Evolutionary conservation across 495 filamentous ascomycete species (phyloP).

Genomic region (Penicillium dipodomyicola): DNA sequence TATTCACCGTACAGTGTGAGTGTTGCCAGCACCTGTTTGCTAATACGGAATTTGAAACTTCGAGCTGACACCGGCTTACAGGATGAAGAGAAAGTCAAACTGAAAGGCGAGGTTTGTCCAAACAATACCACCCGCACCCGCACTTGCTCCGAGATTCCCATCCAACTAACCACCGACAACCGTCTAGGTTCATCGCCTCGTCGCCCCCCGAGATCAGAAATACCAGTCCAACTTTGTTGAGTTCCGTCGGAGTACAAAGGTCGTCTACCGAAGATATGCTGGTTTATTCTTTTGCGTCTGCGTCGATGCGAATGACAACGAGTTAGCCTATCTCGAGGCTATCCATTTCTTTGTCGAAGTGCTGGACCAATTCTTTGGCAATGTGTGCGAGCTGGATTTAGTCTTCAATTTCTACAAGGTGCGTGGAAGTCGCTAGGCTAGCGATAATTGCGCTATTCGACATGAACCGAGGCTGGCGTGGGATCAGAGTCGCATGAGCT

Average conservation of each 20-base stretch:
- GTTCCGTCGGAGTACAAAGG: slow-evolving; percentile 74
- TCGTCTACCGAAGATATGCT: slow-evolving; percentile 95
- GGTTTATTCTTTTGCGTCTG: slow-evolving; percentile 98
- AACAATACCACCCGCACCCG: background rate
- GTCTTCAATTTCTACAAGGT: slow-evolving; percentile 98
- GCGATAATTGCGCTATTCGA: slow-evolving; percentile 5
- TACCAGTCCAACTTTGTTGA: slow-evolving; percentile 99
- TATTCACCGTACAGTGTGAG: slow-evolving; percentile 89
- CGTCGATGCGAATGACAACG: slow-evolving; percentile 98
- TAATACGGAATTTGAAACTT: background rate
- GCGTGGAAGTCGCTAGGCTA: slow-evolving; percentile 16
- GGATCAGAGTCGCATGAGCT: background rate
- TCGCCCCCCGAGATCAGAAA: slow-evolving; percentile 96
- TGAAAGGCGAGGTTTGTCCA: slow-evolving; percentile 76
- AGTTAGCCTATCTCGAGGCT: slow-evolving; percentile 93
- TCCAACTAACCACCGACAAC: slow-evolving; percentile 11
- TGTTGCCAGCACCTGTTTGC: slow-evolving; percentile 10
- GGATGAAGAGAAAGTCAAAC: slow-evolving; percentile 94
- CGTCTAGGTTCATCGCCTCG: slow-evolving; percentile 84
- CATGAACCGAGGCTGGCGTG: slow-evolving; percentile 1
- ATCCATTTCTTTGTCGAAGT: slow-evolving; percentile 99
- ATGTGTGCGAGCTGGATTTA: slow-evolving; percentile 97
- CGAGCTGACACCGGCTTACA: slow-evolving; percentile 22
- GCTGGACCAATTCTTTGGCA: slow-evolving; percentile 96
- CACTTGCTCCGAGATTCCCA: slow-evolving; percentile 6